phyloP scores from a whole-genome alignment of 75 land plant genomes.

The Gnetum montanum region DNA sequence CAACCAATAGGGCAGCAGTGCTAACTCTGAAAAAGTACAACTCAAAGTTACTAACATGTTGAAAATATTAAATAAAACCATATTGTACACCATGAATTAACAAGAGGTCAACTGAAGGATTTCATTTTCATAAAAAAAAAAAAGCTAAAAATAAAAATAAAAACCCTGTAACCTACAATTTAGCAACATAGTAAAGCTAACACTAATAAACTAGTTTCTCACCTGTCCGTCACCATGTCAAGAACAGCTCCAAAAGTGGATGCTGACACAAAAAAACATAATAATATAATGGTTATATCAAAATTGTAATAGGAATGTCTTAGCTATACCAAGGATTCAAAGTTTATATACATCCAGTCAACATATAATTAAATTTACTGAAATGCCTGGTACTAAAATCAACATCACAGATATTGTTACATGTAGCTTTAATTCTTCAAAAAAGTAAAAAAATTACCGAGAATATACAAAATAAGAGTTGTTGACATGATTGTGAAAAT shows the following conservation, averaged over 20 bases:
- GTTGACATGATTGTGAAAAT: too few species aligned
- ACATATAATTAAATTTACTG: background rate
- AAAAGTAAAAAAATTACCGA: too few species aligned
- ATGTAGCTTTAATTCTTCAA: too few species aligned
- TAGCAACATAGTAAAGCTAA: too few species aligned
- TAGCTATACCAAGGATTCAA: background rate
- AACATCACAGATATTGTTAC: too few species aligned
- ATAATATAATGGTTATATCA: constrained; percentile 3
- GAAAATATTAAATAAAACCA: background rate
- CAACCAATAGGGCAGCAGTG: constrained; percentile 88
- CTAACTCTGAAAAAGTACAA: constrained; percentile 61
- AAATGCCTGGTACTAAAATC: background rate
- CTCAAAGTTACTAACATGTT: background rate
- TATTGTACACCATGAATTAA: too few species aligned
- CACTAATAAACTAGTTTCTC: too few species aligned
- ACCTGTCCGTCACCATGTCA: constrained; percentile 99
- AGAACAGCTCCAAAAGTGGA: constrained; percentile 99
- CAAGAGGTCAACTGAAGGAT: too few species aligned
- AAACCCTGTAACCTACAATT: too few species aligned
- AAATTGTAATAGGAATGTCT: background rate
- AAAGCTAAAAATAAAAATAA: background rate
- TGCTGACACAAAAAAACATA: constrained; percentile 62
- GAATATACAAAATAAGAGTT: too few species aligned
- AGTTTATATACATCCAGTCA: background rate
- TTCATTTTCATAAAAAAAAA: background rate